A percentile compares a stretch with the other conserved stretches of the same genome.
Conservation (phyloP, 1,139 yeast genomes). For the Maudiozyma humilis region DNA sequence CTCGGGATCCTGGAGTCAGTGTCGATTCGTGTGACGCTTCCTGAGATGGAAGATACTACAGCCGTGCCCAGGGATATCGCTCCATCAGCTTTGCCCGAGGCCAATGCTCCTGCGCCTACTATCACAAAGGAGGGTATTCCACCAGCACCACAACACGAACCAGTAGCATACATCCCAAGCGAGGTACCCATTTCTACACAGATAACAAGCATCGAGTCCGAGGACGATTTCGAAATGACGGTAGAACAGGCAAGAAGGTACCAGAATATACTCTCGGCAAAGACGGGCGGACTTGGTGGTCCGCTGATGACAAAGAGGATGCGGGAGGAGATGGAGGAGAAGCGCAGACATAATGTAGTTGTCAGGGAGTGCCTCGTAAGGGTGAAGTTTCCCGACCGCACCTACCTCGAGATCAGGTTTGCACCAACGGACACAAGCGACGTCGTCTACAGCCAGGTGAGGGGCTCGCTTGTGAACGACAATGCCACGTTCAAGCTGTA, state of each 20-base stretch:
- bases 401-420: conserved; percentile 43
- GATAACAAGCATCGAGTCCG: conserved; percentile 11
- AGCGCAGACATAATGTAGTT: conserved; percentile 10
- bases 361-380: conserved; percentile 35
- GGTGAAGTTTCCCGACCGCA: conserved; percentile 47
- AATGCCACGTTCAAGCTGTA: conserved; percentile 35
- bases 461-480: conserved; percentile 18
- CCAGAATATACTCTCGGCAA: conserved; percentile 39
- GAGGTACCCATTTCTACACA: conserved; percentile 8
- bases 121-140: too few species aligned
- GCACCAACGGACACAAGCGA: conserved; percentile 33
- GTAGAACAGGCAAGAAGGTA: conserved; percentile 47
- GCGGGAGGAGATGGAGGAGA: conserved; percentile 24
- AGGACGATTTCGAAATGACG: conserved; percentile 39
- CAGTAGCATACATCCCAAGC: conserved; percentile 10
- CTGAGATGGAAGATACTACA: not conserved
- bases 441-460: conserved; percentile 38
- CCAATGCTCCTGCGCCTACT: too few species aligned
- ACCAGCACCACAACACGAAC: conserved; percentile 5
- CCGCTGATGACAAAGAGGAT: conserved; percentile 30
- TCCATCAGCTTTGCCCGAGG: too few species aligned
- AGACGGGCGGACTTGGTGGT: conserved; percentile 30
- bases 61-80: too few species aligned
- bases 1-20: conserved; percentile 16
- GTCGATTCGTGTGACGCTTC: conserved; percentile 2